These are phyloP conservation scores for Pyrenochaeta sp. DNA, from an alignment of 2,329 filamentous ascomycete genomes.

Conservation along the genomic window DNA sequence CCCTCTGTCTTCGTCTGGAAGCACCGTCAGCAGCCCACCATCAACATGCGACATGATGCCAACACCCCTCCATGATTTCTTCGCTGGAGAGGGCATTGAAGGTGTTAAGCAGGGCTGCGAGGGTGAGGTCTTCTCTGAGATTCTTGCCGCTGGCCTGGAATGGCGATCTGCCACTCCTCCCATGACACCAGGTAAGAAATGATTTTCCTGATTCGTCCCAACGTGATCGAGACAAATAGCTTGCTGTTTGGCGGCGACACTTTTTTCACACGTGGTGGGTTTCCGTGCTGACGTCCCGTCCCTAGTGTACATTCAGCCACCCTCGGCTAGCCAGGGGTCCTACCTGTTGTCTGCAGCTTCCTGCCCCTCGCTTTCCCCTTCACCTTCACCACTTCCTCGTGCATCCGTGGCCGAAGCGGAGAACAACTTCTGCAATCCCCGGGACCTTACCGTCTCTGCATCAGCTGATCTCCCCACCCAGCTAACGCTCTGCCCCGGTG, in stretches of 20 bases:
- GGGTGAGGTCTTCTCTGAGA: constrained; percentile 73
- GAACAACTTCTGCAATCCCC: constrained; percentile 88
- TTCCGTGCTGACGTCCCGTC: no score
- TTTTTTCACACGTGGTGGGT: no score
- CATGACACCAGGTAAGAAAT: constrained; percentile 82
- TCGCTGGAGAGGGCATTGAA: constrained; percentile 53
- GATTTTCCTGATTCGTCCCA: background rate
- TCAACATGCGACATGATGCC: constrained; percentile 77
- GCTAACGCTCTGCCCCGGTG: constrained; percentile 66
- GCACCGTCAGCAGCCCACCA: constrained; percentile 83
- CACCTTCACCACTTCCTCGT: constrained; percentile 78
- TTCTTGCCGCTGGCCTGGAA: constrained; percentile 78
- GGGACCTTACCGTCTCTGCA: constrained; percentile 78
- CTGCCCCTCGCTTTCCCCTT: constrained; percentile 86
- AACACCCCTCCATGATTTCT: constrained; percentile 85
- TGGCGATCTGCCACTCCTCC: constrained; percentile 79
- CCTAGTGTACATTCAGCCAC: constrained; percentile 71
- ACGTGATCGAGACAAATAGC: background rate
- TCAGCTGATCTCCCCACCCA: constrained; percentile 71
- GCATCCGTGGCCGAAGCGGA: constrained; percentile 74
- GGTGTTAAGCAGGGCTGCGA: constrained; percentile 67
- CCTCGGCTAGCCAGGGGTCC: constrained; percentile 69
- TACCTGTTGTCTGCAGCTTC: constrained; percentile 76
- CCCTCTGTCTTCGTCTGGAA: constrained; percentile 83
- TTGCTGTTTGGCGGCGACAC: no score